Evolutionary conservation across 2,329 filamentous ascomycete genomes (phyloP).

Genomic region (Fusarium nelsonii): DNA sequence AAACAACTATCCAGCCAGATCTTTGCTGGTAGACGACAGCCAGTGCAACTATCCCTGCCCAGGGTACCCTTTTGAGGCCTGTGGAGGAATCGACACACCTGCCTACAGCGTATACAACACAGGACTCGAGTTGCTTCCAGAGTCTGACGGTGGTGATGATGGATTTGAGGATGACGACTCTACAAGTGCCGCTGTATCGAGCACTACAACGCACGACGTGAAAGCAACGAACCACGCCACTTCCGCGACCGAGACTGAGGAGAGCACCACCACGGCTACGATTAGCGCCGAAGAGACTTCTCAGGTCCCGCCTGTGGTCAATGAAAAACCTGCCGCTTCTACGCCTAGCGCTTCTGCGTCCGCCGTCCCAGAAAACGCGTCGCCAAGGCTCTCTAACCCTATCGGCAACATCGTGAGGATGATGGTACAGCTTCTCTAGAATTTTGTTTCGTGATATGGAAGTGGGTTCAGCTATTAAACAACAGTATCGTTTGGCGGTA

Average conservation of each 20-base stretch:
- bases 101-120: constrained; percentile 32
- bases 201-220: background rate
- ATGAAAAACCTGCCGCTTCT: background rate
- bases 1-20: constrained; percentile 22
- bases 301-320: background rate
- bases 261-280: background rate
- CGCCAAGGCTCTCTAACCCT: constrained; percentile 15
- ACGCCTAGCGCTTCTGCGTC: constrained; percentile 21
- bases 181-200: background rate
- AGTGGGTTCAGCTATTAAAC: background rate
- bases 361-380: constrained; percentile 9
- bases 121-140: background rate
- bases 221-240: background rate
- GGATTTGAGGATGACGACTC: background rate
- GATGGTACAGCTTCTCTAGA: background rate
- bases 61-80: constrained; percentile 19
- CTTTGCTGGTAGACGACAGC: constrained; percentile 18
- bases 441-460: fast-evolving
- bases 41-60: constrained; percentile 32
- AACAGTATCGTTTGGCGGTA: no score
- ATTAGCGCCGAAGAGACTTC: background rate
- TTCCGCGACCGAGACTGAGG: background rate
- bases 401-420: constrained; percentile 13
- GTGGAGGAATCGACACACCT: constrained; percentile 15
- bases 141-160: background rate